These are phyloP conservation scores for Leishmania tropica DNA, from an alignment of 208 protist genomes.

Conservation along the genomic window DNA sequence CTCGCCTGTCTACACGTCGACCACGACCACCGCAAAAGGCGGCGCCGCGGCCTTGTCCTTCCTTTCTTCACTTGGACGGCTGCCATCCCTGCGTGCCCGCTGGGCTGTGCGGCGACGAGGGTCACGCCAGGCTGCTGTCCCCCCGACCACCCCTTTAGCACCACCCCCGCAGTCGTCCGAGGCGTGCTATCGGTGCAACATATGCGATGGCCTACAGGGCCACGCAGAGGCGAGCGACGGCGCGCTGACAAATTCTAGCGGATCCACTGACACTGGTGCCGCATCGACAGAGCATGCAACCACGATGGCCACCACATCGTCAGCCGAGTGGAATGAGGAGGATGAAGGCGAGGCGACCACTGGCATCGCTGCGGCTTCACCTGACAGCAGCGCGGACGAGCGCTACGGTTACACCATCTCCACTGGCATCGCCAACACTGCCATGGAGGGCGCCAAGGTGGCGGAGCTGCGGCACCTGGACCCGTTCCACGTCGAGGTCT, in stretches of 20 bases:
- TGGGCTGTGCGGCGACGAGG: conserved; percentile 29
- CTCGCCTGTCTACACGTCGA: background rate
- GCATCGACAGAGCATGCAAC: background rate
- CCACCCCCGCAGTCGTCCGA: conserved; percentile 10
- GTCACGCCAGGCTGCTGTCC: background rate
- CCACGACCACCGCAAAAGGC: background rate
- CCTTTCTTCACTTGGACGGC: conserved; percentile 19
- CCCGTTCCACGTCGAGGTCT: conserved; percentile 63
- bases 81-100: conserved; percentile 25
- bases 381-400: conserved; percentile 15
- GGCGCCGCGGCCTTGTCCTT: conserved; percentile 4
- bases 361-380: conserved; percentile 1
- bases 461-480: conserved; percentile 62
- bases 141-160: background rate
- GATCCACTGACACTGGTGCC: background rate
- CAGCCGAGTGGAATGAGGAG: conserved; percentile 29
- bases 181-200: conserved; percentile 66
- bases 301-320: background rate
- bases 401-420: conserved; percentile 32
- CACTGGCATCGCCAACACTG: conserved; percentile 65
- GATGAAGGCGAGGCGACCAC: conserved; percentile 28
- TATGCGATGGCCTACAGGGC: conserved; percentile 52
- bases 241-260: background rate
- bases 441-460: conserved; percentile 60
- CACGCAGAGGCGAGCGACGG: background rate